These are phyloP conservation scores for Colletotrichum sp. DNA, from an alignment of 2,329 filamentous ascomycete genomes.

Conservation along the genomic window DNA sequence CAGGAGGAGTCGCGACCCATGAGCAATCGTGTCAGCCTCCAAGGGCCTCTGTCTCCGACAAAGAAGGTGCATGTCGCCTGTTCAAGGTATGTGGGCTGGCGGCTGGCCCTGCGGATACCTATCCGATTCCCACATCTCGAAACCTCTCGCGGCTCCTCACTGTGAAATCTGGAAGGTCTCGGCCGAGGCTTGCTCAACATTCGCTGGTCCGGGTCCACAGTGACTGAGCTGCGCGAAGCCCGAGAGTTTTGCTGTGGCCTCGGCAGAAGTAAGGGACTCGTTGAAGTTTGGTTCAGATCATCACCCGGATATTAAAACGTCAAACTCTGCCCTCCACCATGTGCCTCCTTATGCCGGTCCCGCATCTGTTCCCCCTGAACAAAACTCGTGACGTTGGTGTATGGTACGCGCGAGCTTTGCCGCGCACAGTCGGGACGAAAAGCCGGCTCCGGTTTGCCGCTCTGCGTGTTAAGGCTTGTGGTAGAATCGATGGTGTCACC, in stretches of 20 bases:
- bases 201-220: neutral
- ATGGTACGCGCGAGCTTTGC: neutral
- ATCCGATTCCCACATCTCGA: neutral
- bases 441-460: neutral
- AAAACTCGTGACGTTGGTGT: neutral
- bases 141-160: neutral
- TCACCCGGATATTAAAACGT: neutral
- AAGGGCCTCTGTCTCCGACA: neutral
- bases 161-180: neutral
- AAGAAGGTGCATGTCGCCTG: neutral
- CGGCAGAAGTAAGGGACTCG: neutral
- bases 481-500: neutral
- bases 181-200: neutral
- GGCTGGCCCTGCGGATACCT: neutral
- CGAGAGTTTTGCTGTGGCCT: neutral
- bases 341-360: neutral
- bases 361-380: neutral
- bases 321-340: neutral
- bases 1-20: neutral
- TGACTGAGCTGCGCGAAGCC: neutral
- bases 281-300: neutral
- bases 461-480: neutral
- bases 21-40: neutral
- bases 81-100: neutral
- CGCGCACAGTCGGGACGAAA: neutral